Percentiles rank a stretch among this genome's conserved stretches.
These are phyloP conservation scores for Cyanidium caldarium DNA, from an alignment of 23 red algal genomes.

Conservation along the genomic window DNA sequence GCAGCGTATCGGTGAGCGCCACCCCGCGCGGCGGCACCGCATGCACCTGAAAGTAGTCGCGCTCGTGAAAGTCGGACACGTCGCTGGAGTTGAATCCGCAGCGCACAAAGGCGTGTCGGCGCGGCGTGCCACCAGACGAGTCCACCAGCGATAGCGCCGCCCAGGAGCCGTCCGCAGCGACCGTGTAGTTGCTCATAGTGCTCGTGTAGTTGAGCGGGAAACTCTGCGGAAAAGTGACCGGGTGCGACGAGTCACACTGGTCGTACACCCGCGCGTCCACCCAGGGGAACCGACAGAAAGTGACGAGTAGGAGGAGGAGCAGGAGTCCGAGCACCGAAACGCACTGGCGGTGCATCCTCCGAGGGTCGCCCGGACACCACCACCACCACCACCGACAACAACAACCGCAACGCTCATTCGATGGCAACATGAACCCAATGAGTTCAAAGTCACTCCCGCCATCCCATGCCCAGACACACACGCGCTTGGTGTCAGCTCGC, in stretches of 20 bases:
- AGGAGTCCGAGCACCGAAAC: background rate
- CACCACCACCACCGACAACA: too few species aligned
- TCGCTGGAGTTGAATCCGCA: background rate
- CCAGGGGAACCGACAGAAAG: background rate
- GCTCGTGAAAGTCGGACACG: background rate
- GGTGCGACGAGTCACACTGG: background rate
- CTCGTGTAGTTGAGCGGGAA: background rate
- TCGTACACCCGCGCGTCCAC: background rate
- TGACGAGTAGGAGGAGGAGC: background rate
- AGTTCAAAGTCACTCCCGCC: too few species aligned
- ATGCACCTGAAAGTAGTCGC: background rate
- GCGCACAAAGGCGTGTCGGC: background rate
- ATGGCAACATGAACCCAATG: too few species aligned
- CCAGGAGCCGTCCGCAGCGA: background rate
- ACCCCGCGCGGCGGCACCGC: background rate
- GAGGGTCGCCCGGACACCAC: too few species aligned
- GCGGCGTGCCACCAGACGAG: background rate
- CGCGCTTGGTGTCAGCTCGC: too few species aligned
- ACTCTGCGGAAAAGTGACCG: background rate
- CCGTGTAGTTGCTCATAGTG: background rate
- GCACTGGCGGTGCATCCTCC: too few species aligned
- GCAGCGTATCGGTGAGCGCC: constrained; percentile 10
- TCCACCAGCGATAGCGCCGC: background rate
- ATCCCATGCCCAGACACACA: too few species aligned
- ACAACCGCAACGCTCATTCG: too few species aligned